phyloP scores from a whole-genome alignment of 2,329 filamentous ascomycete species.

The Fusarium buharicum region DNA sequence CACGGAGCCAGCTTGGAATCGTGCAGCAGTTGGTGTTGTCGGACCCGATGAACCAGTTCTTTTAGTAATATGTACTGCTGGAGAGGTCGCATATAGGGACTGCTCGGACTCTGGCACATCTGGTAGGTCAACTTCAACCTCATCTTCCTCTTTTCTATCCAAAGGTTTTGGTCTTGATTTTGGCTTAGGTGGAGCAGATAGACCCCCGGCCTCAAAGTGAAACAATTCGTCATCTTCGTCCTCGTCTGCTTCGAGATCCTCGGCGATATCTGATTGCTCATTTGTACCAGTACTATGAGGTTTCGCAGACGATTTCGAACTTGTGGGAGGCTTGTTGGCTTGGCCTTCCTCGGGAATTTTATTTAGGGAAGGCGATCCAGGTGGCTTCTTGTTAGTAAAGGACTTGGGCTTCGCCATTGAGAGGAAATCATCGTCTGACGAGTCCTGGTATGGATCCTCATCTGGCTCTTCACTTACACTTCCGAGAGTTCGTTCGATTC shows the following conservation, averaged over 20 bases:
- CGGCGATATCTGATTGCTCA: neutral
- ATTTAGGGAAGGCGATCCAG: conserved; percentile 30
- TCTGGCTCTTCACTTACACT: conserved; percentile 45
- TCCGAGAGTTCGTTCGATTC: conserved; percentile 33
- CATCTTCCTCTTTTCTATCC: conserved; percentile 50
- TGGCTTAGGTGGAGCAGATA: conserved; percentile 47
- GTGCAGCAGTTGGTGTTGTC: conserved; percentile 49
- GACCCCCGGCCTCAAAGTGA: conserved; percentile 55
- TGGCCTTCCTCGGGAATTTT: conserved; percentile 20
- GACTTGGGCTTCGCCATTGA: conserved; percentile 53
- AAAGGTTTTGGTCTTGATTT: conserved; percentile 42
- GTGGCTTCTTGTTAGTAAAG: conserved; percentile 43
- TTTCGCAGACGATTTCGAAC: conserved; percentile 10
- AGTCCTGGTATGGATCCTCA: conserved; percentile 45
- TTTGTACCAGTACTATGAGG: conserved; percentile 2
- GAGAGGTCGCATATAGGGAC: conserved; percentile 56
- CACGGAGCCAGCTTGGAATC: conserved; percentile 55
- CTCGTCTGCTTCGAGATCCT: conserved; percentile 29
- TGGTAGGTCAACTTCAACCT: conserved; percentile 47
- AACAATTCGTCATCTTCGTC: conserved; percentile 56
- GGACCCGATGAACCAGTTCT: conserved; percentile 42
- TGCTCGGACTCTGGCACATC: conserved; percentile 39
- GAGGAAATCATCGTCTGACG: conserved; percentile 55
- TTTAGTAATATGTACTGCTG: conserved; percentile 55
- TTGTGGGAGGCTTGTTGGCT: conserved; percentile 4